Base-by-base conservation (phyloP, 1,139 yeast genomes). In the Blastobotrys arbuscula region DNA sequence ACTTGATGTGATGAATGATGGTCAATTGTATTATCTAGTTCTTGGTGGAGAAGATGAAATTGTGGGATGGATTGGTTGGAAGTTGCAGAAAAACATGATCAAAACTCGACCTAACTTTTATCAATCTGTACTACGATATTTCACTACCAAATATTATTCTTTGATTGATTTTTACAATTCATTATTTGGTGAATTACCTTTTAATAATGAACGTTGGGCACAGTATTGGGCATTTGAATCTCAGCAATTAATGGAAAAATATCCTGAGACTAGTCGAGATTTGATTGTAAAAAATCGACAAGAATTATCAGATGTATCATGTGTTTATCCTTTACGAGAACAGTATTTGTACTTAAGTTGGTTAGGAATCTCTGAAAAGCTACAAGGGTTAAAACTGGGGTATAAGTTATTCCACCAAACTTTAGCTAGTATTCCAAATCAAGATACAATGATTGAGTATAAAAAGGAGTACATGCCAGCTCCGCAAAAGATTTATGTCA, bases 401-500 rank as follows among this genome's bases (percentile, higher is more conserved):
- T 24, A 39, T 16, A 24, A 12, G 31, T 6, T 39, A 10, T 12
- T 39, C 18, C 3, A 21, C 3, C 42, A 39, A 24, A 23, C 42
- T 21, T n/a, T 39, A 10, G 31, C 18, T 3, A 9, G 5, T n/a
- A 23, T 39, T n/a, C 42, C 42, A 5, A 3, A 39, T 7, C 18
- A 23, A 39, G 39, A 36, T 36, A 24, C 24, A 3, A 19, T 13
- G 39, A 36, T 36, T 36, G 39, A 36, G 13, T 24, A 19, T 19
- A n/a, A 19, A n/a, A 24, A 24, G 16, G 24, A 16, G 6, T 3
- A 19, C 2, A 24, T 36, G 24, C 16, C 24, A 7, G 39, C 39
- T 7, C 39, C 39, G 23, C 39, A 36, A 36, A 36, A 36, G 39
- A 24, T 39, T n/a, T 39, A 39, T 30, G 18, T 39, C 31, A 39